Evolutionary conservation across 2,329 filamentous ascomycete species (phyloP).

Genomic region (Botrytis elliptica): DNA sequence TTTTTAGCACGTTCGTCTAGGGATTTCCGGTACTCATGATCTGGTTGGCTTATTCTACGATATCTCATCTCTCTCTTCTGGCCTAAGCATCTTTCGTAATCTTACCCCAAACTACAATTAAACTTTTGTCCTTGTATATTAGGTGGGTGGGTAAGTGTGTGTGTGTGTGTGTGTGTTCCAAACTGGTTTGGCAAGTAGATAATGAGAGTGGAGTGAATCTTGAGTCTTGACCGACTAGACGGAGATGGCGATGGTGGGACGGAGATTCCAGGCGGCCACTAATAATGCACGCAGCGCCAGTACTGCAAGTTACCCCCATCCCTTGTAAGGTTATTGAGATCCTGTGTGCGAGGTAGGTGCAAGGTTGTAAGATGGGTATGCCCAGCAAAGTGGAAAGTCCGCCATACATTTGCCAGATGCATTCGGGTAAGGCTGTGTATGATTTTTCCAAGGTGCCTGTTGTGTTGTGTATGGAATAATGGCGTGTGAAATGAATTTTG

Average conservation of each 20-base stretch:
- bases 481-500: background rate
- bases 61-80: slow-evolving; percentile 4
- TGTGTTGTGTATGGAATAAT: background rate
- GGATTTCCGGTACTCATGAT: background rate
- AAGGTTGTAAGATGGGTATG: slow-evolving; percentile 8
- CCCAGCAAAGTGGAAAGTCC: slow-evolving; percentile 6
- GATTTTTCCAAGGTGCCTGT: slow-evolving; percentile 15
- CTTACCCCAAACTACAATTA: slow-evolving; percentile 12
- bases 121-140: slow-evolving; percentile 5
- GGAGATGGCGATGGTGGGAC: slow-evolving; percentile 20
- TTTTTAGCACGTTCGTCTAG: slow-evolving; percentile 8
- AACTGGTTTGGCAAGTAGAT: slow-evolving; percentile 7
- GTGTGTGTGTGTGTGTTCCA: slow-evolving; percentile 8
- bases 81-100: slow-evolving; percentile 11
- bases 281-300: slow-evolving; percentile 11
- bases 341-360: slow-evolving; percentile 6
- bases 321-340: slow-evolving; percentile 10
- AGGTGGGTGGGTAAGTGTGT: background rate
- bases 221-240: slow-evolving; percentile 21
- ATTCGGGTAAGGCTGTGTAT: slow-evolving; percentile 24
- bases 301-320: slow-evolving; percentile 10
- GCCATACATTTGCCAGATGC: slow-evolving; percentile 22
- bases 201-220: slow-evolving; percentile 14
- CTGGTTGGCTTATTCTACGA: slow-evolving; percentile 17
- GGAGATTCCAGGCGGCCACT: slow-evolving; percentile 16